phyloP scores from a whole-genome alignment of 768 basidiomycete species.

The Rhodotorula sphaerocarpa region DNA sequence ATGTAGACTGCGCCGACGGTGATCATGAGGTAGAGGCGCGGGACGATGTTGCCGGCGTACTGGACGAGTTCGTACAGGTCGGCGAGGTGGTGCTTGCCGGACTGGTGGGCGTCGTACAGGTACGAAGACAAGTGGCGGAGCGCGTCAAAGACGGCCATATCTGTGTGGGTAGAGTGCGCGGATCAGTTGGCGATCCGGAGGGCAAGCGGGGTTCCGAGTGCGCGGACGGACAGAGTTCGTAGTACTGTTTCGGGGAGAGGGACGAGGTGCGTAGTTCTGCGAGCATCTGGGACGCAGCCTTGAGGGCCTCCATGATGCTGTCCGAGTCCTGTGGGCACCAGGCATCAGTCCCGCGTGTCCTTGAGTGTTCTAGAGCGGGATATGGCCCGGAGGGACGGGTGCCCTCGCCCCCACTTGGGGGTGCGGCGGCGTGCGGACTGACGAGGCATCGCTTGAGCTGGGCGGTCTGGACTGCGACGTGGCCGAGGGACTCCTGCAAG shows the following conservation, averaged over 20 bases:
- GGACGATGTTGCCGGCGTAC: slow-evolving; percentile 93
- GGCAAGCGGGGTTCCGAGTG: not conserved
- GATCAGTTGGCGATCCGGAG: not conserved
- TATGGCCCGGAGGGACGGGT: too few relatives aligned
- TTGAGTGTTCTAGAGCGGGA: too few relatives aligned
- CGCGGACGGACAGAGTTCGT: slow-evolving; percentile 75
- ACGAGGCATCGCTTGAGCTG: slow-evolving; percentile 36
- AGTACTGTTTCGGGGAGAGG: slow-evolving; percentile 92
- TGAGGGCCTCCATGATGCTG: slow-evolving; percentile 96
- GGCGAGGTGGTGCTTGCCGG: slow-evolving; percentile 86
- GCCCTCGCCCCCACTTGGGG: not conserved
- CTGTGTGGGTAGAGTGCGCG: slow-evolving; percentile 45
- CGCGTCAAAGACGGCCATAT: slow-evolving; percentile 98
- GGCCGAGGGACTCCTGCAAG: slow-evolving; percentile 28
- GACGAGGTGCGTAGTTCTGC: slow-evolving; percentile 89
- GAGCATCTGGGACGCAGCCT: slow-evolving; percentile 94
- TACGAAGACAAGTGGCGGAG: slow-evolving; percentile 90
- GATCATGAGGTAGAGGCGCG: slow-evolving; percentile 86
- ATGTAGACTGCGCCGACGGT: slow-evolving; percentile 99
- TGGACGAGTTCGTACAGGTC: slow-evolving; percentile 99
- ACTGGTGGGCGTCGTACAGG: slow-evolving; percentile 88
- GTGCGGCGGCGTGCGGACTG: slow-evolving; percentile 1
- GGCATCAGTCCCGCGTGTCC: too few relatives aligned
- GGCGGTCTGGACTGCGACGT: slow-evolving; percentile 33
- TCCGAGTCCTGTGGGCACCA: slow-evolving; percentile 68